Conservation (phyloP, 345 rosid species). For the Carallia brachiata region DNA sequence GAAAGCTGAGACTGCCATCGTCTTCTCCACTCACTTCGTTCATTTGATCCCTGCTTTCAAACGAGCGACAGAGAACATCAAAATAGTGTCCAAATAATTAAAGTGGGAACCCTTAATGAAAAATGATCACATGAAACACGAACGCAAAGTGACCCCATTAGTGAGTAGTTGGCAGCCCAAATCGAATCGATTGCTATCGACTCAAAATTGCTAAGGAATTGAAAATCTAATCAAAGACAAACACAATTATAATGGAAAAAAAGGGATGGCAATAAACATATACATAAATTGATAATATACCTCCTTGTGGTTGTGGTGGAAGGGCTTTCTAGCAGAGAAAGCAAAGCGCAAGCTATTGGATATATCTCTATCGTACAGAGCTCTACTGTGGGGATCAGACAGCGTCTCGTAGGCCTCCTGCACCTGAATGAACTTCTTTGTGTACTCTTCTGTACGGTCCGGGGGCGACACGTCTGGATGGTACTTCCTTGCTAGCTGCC, state of each 20-base stretch:
- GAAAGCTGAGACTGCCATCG: slow-evolving; percentile 27
- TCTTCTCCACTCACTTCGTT: slow-evolving; percentile 16
- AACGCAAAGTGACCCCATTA: too few species aligned
- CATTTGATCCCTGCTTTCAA: slow-evolving; percentile 13
- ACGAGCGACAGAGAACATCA: not conserved
- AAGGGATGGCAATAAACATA: not conserved
- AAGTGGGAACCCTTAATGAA: not conserved
- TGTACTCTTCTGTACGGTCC: slow-evolving; percentile 1
- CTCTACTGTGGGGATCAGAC: slow-evolving; percentile 9
- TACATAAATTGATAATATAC: not conserved
- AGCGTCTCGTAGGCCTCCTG: slow-evolving; percentile 16
- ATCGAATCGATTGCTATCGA: not conserved
- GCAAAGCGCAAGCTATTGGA: not conserved
- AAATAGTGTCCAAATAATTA: not conserved
- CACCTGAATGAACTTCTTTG: slow-evolving; percentile 10
- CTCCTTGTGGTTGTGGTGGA: not conserved
- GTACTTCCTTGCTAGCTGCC: slow-evolving; percentile 11
- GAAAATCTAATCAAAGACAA: too few species aligned
- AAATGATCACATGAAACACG: not conserved
- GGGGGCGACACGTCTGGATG: slow-evolving; percentile 13
- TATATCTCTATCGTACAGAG: slow-evolving; percentile 11
- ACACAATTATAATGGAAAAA: too few species aligned
- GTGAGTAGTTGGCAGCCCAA: too few species aligned
- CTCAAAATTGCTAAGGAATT: not conserved
- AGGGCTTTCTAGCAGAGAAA: not conserved